These are phyloP conservation scores for Stylosanthes scabra DNA, from an alignment of 331 rosid genomes.

Conservation along the genomic window DNA sequence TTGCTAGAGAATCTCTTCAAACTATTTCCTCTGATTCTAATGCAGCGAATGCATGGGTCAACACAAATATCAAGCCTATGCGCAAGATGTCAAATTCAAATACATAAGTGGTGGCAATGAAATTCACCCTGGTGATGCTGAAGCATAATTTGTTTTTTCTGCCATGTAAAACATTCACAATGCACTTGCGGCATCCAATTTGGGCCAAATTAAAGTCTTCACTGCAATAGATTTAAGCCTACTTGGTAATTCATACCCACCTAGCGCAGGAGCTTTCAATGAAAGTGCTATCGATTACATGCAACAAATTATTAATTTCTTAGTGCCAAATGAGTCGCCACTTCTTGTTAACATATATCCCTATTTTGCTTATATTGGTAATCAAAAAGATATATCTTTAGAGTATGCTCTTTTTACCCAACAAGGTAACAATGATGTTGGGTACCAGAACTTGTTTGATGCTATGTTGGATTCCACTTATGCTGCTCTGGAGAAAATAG, in stretches of 20 bases:
- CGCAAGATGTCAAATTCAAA: slow-evolving; percentile 25
- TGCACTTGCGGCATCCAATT: slow-evolving; percentile 35
- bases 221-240: slow-evolving; percentile 25
- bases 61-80: not conserved
- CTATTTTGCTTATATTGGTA: slow-evolving; percentile 17
- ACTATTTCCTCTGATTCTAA: slow-evolving; percentile 27
- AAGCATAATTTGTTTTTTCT: slow-evolving; percentile 12
- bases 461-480: slow-evolving; percentile 57
- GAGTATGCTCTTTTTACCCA: slow-evolving; percentile 58
- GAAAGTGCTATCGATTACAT: slow-evolving; percentile 20
- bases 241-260: slow-evolving; percentile 14
- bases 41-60: slow-evolving; percentile 56
- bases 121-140: not conserved
- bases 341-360: slow-evolving; percentile 61
- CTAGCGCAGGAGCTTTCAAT: slow-evolving; percentile 22
- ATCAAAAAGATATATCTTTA: not conserved
- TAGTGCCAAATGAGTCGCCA: slow-evolving; percentile 47
- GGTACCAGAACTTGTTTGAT: slow-evolving; percentile 57
- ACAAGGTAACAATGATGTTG: slow-evolving; percentile 26
- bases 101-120: slow-evolving; percentile 41
- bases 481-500: slow-evolving; percentile 56
- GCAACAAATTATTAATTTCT: slow-evolving; percentile 44
- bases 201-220: slow-evolving; percentile 36
- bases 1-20: slow-evolving; percentile 33
- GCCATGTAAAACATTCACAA: slow-evolving; percentile 32